phyloP scores from a whole-genome alignment of 352 stramenopile genomes.

The Globisporangium iwayamae region DNA sequence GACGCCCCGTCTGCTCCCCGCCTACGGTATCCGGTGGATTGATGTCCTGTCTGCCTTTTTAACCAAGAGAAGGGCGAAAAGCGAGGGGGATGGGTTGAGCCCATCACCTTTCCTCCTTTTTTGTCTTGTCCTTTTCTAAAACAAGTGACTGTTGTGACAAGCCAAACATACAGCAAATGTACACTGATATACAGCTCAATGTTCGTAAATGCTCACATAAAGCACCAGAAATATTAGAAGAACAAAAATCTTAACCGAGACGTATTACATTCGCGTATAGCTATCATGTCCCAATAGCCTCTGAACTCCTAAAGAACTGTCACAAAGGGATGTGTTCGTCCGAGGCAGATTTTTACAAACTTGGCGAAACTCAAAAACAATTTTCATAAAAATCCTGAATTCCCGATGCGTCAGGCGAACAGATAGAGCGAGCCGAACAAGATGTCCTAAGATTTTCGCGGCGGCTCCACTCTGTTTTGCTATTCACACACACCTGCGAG shows the following conservation, averaged over 20 bases:
- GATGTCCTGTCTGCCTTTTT: neutral
- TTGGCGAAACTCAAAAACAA: neutral
- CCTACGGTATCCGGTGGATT: neutral
- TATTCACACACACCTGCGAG: neutral
- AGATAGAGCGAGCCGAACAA: neutral
- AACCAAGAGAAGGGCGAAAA: neutral
- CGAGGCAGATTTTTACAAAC: neutral
- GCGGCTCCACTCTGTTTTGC: neutral
- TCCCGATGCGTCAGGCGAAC: neutral
- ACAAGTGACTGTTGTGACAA: neutral
- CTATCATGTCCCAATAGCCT: too few species aligned
- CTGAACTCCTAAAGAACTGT: neutral
- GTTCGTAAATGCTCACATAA: too few species aligned
- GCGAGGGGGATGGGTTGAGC: neutral
- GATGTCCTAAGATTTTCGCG: conserved; percentile 1
- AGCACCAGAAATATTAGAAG: too few species aligned
- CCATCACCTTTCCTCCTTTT: neutral
- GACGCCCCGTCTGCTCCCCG: neutral
- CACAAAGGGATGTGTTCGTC: neutral
- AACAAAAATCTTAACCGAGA: too few species aligned
- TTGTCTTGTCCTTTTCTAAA: conserved; percentile 3
- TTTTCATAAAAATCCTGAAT: neutral
- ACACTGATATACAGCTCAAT: neutral
- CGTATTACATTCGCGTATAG: too few species aligned
- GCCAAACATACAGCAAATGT: neutral